A percentile compares a stretch with the other conserved stretches of the same genome.
phyloP scores from a whole-genome alignment of 2,329 filamentous ascomycete genomes.

The Diaporthe australafricana region DNA sequence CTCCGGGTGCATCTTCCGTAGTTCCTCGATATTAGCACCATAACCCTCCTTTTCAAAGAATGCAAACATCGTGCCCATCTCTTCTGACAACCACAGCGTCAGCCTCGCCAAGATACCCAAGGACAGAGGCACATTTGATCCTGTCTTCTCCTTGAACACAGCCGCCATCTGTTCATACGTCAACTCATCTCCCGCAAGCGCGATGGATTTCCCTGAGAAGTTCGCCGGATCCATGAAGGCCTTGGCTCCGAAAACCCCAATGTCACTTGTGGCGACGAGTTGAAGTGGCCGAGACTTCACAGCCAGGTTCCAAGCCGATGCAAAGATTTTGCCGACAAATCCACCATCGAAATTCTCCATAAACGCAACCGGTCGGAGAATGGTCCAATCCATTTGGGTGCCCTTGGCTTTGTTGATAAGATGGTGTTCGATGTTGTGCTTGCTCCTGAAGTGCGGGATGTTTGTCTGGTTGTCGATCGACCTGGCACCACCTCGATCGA shows the following conservation, averaged over 20 bases:
- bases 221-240: slow-evolving; percentile 52
- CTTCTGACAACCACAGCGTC: neutral
- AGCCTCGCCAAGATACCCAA: neutral
- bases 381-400: slow-evolving; percentile 66
- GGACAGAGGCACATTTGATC: slow-evolving; percentile 25
- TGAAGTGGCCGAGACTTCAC: slow-evolving; percentile 49
- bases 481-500: slow-evolving; percentile 69
- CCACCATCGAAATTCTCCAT: slow-evolving; percentile 63
- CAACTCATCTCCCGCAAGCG: slow-evolving; percentile 59
- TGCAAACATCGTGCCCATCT: slow-evolving; percentile 7
- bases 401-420: slow-evolving; percentile 58
- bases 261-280: slow-evolving; percentile 55
- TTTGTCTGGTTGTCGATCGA: slow-evolving; percentile 63
- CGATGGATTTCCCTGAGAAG: slow-evolving; percentile 52
- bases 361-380: slow-evolving; percentile 72
- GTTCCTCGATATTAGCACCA: neutral
- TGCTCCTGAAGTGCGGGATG: slow-evolving; percentile 72
- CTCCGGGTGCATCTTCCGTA: neutral
- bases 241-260: slow-evolving; percentile 58
- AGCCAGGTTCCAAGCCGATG: slow-evolving; percentile 46
- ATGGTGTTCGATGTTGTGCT: slow-evolving; percentile 71
- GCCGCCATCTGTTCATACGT: slow-evolving; percentile 47
- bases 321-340: slow-evolving; percentile 51
- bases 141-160: slow-evolving; percentile 45
- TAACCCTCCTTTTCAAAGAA: slow-evolving; percentile 6